Evolutionary conservation across 106 monocot genomes (phyloP).

Genomic region (Alisma plantagoaquatica): DNA sequence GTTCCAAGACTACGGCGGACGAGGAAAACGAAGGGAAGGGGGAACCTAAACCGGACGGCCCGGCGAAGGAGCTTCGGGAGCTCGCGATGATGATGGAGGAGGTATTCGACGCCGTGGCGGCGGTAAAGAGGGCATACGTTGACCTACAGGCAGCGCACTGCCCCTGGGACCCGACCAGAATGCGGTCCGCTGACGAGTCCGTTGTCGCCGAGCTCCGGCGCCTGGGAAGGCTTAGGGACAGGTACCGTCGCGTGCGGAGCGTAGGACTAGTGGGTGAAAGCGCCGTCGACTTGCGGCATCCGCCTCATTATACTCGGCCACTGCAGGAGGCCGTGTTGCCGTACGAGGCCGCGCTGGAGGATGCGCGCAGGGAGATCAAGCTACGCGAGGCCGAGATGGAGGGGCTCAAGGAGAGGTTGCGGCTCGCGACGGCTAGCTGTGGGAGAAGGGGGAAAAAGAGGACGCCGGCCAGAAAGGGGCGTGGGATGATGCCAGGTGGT

Average conservation of each 20-base stretch:
- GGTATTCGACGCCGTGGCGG: conserved; percentile 66
- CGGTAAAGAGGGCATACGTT: conserved; percentile 59
- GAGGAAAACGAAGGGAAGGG: no score
- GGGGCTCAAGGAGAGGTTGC: conserved; percentile 50
- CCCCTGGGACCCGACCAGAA: conserved; percentile 84
- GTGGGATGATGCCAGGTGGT: not conserved
- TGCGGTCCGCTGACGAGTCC: conserved; percentile 57
- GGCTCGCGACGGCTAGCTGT: conserved; percentile 11
- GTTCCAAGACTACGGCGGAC: conserved; percentile 1
- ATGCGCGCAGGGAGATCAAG: conserved; percentile 56
- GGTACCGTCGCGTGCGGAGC: conserved; percentile 35
- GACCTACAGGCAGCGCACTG: conserved; percentile 66
- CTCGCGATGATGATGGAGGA: conserved; percentile 47
- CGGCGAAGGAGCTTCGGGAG: not conserved
- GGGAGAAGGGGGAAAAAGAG: conserved; percentile 3
- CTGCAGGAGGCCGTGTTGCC: conserved; percentile 63
- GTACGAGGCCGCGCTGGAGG: conserved; percentile 83
- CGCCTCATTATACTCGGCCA: no score
- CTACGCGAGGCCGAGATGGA: conserved; percentile 58
- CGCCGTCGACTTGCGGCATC: no score
- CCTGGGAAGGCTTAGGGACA: conserved; percentile 54
- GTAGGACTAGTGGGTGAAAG: no score
- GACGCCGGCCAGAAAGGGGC: not conserved
- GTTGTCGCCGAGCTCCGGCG: conserved; percentile 70
- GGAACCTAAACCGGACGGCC: conserved; percentile 7